Conservation (phyloP, 1,139 yeast genomes). For the Debaryomyces sp. region DNA sequence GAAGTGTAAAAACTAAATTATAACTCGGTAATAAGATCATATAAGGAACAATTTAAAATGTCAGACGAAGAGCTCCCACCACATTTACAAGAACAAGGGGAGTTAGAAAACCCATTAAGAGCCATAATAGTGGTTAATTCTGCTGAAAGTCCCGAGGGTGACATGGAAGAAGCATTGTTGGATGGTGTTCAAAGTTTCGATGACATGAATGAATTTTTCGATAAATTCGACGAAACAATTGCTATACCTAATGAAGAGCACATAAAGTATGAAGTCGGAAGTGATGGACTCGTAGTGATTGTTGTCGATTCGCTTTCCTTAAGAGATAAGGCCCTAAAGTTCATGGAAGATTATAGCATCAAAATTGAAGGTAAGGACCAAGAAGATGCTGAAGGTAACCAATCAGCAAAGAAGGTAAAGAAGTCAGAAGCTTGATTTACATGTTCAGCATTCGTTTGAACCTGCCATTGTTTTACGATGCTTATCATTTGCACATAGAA, state of each 20-base stretch:
- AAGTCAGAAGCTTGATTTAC: background rate
- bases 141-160: slow-evolving; percentile 44
- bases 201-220: slow-evolving; percentile 61
- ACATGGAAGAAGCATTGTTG: slow-evolving; percentile 54
- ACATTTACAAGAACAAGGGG: slow-evolving; percentile 25
- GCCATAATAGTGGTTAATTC: slow-evolving; percentile 43
- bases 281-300: slow-evolving; percentile 69
- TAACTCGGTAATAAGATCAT: background rate
- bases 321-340: slow-evolving; percentile 33
- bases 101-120: slow-evolving; percentile 47
- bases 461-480: background rate
- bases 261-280: slow-evolving; percentile 70
- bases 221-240: slow-evolving; percentile 58
- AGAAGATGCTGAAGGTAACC: slow-evolving; percentile 12
- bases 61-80: slow-evolving; percentile 21
- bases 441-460: background rate
- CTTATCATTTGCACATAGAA: background rate
- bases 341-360: slow-evolving; percentile 37
- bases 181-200: slow-evolving; percentile 49
- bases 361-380: slow-evolving; percentile 11
- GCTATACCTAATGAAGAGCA: slow-evolving; percentile 70
- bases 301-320: slow-evolving; percentile 46
- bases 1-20: background rate
- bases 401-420: slow-evolving; percentile 7
- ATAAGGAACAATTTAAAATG: slow-evolving; percentile 13